Percentiles rank a stretch among this genome's conserved stretches.
These are phyloP conservation scores for Castanea mollissima DNA, from an alignment of 306 rosid genomes.

Conservation along the genomic window DNA sequence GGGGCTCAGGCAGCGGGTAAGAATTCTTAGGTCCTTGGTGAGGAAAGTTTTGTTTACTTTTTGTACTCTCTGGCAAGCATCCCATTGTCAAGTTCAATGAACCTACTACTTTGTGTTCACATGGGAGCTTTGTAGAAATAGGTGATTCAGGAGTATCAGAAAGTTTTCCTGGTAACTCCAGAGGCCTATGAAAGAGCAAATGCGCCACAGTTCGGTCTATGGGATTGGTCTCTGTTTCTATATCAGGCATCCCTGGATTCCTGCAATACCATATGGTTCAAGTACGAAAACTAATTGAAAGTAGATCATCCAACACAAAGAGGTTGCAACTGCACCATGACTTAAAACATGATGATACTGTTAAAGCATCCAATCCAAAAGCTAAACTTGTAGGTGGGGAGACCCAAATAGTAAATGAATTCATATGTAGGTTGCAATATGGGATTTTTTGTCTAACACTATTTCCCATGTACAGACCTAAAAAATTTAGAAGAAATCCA, in stretches of 20 bases:
- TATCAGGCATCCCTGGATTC: constrained; percentile 46
- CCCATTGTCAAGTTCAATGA: constrained; percentile 30
- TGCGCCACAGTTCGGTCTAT: constrained; percentile 89
- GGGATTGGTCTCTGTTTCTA: constrained; percentile 85
- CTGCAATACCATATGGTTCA: constrained; percentile 33
- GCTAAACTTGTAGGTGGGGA: neutral
- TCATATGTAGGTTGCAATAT: neutral
- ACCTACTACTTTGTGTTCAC: constrained; percentile 36
- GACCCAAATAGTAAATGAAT: neutral
- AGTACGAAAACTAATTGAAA: constrained; percentile 3
- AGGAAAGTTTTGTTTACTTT: constrained; percentile 33
- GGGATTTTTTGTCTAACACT: neutral
- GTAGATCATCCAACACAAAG: constrained; percentile 14
- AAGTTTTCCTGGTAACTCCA: constrained; percentile 48
- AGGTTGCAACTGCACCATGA: neutral
- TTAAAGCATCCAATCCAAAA: neutral
- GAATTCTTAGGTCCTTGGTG: constrained; percentile 36
- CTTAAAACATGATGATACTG: neutral
- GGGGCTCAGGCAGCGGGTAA: constrained; percentile 32
- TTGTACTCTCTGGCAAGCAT: constrained; percentile 37
- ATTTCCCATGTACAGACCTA: neutral
- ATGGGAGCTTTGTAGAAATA: constrained; percentile 38
- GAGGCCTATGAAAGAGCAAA: constrained; percentile 79
- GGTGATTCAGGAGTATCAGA: constrained; percentile 48
- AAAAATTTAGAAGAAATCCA: neutral